Evolutionary conservation across 2,329 filamentous ascomycete genomes (phyloP).

Genomic region (Fusarium sp.): DNA sequence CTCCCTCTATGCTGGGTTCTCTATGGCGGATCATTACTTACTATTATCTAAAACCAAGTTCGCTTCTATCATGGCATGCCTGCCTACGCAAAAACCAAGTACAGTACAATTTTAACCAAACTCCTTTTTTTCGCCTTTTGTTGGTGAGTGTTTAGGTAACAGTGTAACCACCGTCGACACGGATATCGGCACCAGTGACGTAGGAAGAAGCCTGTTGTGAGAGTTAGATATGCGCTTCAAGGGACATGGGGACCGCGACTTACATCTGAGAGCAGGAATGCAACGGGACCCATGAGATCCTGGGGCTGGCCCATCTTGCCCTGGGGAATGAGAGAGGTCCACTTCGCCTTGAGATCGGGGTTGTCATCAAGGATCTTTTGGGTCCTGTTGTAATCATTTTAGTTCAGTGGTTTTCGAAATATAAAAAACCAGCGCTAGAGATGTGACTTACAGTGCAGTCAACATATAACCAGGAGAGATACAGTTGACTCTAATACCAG

Average conservation of each 20-base stretch:
- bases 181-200: slow-evolving; percentile 80
- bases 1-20: not conserved
- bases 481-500: slow-evolving; percentile 92
- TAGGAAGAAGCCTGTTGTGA: slow-evolving; percentile 72
- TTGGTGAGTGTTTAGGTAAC: slow-evolving; percentile 68
- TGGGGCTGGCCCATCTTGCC: slow-evolving; percentile 94
- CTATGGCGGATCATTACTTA: slow-evolving; percentile 27
- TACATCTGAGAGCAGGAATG: slow-evolving; percentile 83
- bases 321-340: slow-evolving; percentile 92
- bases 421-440: not conserved
- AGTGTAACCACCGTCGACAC: slow-evolving; percentile 93
- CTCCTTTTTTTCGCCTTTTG: slow-evolving; percentile 10
- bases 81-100: slow-evolving; percentile 13
- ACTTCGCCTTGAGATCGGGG: slow-evolving; percentile 89
- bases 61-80: slow-evolving; percentile 36
- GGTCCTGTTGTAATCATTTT: slow-evolving; percentile 69
- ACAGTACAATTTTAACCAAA: slow-evolving; percentile 12
- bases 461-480: slow-evolving; percentile 98
- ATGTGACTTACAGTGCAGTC: slow-evolving; percentile 81
- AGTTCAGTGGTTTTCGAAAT: not conserved
- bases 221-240: not conserved
- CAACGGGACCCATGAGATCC: slow-evolving; percentile 93
- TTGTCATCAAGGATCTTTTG: slow-evolving; percentile 96
- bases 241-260: not conserved
- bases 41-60: slow-evolving; percentile 39